These are phyloP conservation scores for Nicotiana otophora DNA, from an alignment of 257 asterid genomes.

Conservation along the genomic window DNA sequence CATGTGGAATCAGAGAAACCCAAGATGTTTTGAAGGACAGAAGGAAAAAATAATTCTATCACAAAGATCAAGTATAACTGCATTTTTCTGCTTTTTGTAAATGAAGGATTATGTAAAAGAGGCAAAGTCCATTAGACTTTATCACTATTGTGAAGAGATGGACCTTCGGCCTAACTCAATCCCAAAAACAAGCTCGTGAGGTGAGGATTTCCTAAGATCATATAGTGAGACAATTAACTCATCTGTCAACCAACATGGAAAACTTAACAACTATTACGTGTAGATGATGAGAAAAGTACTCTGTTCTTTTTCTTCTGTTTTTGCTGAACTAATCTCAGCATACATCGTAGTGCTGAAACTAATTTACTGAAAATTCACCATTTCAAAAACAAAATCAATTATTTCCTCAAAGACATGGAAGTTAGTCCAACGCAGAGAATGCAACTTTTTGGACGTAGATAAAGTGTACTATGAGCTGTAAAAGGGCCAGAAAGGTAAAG, in stretches of 20 bases:
- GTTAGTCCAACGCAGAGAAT: neutral
- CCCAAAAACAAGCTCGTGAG: too few relatives aligned
- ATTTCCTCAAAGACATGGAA: neutral
- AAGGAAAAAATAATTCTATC: neutral
- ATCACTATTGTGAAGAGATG: neutral
- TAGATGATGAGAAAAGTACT: neutral
- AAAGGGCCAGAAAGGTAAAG: neutral
- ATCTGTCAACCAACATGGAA: too few relatives aligned
- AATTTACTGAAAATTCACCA: neutral
- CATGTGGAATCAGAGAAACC: neutral
- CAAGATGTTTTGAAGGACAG: neutral
- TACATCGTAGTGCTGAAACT: constrained; percentile 3
- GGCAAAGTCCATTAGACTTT: neutral
- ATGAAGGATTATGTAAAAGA: neutral
- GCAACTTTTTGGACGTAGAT: constrained; percentile 1
- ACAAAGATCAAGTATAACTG: neutral
- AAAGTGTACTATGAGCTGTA: neutral
- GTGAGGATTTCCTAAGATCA: too few relatives aligned
- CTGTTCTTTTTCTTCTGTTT: neutral
- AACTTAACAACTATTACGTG: too few relatives aligned
- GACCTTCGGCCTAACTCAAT: too few relatives aligned
- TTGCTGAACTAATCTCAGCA: neutral
- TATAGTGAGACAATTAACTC: too few relatives aligned
- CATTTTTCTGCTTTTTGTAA: neutral
- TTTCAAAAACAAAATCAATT: neutral